Evolutionary conservation across 1,284 basidiomycete species (phyloP).

Genomic region (Acaromyces ingoldii): DNA sequence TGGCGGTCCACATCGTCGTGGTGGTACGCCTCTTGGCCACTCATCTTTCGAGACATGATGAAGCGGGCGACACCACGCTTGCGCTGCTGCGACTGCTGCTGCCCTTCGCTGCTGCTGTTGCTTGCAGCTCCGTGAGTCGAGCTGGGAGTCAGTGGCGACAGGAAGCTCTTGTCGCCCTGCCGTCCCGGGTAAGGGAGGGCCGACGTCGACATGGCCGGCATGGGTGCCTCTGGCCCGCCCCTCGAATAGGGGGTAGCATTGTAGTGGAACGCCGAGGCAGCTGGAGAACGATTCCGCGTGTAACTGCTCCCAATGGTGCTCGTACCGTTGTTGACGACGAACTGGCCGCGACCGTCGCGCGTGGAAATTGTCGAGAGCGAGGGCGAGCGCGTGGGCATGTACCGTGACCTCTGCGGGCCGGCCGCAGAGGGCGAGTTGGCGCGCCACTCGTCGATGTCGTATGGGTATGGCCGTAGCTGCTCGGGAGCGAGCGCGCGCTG

Average conservation of each 20-base stretch:
- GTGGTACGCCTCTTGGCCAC: background rate
- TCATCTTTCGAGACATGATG: slow-evolving; percentile 1
- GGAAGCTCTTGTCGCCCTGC: too few relatives aligned
- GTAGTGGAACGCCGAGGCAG: slow-evolving; percentile 6
- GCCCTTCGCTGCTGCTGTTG: too few relatives aligned
- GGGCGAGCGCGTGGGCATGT: too few relatives aligned
- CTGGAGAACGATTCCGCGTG: slow-evolving; percentile 1
- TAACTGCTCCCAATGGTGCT: background rate
- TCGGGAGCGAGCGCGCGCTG: too few relatives aligned
- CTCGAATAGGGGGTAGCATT: slow-evolving; percentile 6
- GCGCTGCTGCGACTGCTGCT: too few relatives aligned
- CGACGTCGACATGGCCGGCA: background rate
- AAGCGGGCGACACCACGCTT: slow-evolving; percentile 4
- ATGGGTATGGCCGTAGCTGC: too few relatives aligned
- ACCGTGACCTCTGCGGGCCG: too few relatives aligned
- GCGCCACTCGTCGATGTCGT: too few relatives aligned
- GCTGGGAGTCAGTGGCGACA: too few relatives aligned
- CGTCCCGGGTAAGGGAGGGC: background rate
- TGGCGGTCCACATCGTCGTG: background rate
- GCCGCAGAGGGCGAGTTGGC: too few relatives aligned
- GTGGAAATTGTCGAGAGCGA: background rate
- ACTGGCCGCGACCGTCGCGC: background rate
- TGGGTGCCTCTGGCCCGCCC: background rate
- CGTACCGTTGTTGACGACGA: too few relatives aligned
- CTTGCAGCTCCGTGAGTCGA: too few relatives aligned